Base-by-base conservation (phyloP, 169 alveolate genomes). In the Theileria luwenshuni region DNA sequence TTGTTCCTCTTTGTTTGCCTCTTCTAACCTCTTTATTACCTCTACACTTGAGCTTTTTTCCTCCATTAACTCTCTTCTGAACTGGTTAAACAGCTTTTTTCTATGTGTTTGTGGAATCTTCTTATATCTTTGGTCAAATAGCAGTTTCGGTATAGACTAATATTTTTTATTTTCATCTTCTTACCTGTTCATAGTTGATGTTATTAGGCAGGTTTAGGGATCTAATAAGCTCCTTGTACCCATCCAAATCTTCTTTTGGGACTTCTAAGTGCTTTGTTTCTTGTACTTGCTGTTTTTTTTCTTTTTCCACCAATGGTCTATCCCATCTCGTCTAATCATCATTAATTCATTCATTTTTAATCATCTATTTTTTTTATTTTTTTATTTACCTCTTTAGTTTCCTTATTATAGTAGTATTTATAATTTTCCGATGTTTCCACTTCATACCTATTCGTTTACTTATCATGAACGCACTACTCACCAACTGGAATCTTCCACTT, bases 401-500 rank as follows among this genome's bases (percentile, higher is more conserved):
- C 74, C 19, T 74, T 35, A 45, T 77, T 77, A 63, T 77, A 77
- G 83, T 68, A 77, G 41, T 77, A 77, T 38, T 43, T 67, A 69
- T 41, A 49, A 17, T 77, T 71, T 30, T 58, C 54, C 35, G 86
- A 68, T 23, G 86, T 77, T 63, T 68, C 74, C 42, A 77, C 86
- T 69, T 61, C 51, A 76, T 77, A 77, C 86, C 86, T 77, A 64
- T 7, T 47, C 48, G 27, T 17, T 2, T 3, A 42, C 12, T 51
- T 30, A n/a, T 2, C 8, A 3, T n/a, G 27, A 62, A 0, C 33
- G 1, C 67, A 27, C 23, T 0, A 70, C 63, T 23, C 28, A 77
- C 86, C 86, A 77, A 28, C 35, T 61, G 64, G 86, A 64, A 27
- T 77, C 86, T 28, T 73, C 81, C 35, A 77, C 60, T 35, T 73